Conservation (phyloP, 306 rosid species). For the Lotus japonicus region DNA sequence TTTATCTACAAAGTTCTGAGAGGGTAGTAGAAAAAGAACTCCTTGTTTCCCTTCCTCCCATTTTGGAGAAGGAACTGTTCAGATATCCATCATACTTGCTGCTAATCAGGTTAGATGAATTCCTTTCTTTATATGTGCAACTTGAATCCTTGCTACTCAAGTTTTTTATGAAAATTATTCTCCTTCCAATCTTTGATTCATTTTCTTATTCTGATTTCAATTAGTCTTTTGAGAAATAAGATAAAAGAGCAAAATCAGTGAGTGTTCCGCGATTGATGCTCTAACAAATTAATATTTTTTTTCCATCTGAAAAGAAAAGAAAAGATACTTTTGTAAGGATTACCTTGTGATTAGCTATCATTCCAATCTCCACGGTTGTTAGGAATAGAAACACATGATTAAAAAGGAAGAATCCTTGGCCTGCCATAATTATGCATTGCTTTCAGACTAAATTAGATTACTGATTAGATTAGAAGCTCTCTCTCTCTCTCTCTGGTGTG, state of each 20-base stretch:
- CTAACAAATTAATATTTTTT: background rate
- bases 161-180: background rate
- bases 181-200: background rate
- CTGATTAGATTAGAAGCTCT: background rate
- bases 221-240: background rate
- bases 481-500: background rate
- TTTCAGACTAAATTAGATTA: constrained; percentile 17
- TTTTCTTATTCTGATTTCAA: background rate
- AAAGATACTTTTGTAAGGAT: background rate
- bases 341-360: constrained; percentile 13
- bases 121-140: background rate
- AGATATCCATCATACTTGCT: too few species aligned
- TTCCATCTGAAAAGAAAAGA: background rate
- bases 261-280: background rate
- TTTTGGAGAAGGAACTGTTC: too few species aligned
- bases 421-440: constrained; percentile 37
- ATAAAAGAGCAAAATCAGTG: too few species aligned
- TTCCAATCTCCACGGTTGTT: constrained; percentile 22
- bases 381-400: constrained; percentile 25
- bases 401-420: background rate
- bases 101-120: constrained; percentile 2
- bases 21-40: too few species aligned
- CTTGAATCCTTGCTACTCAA: background rate
- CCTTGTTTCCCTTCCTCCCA: too few species aligned
- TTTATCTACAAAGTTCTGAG: background rate